Base-by-base conservation (phyloP, 163 green algal genomes). In the Scenedesmus sp. region DNA sequence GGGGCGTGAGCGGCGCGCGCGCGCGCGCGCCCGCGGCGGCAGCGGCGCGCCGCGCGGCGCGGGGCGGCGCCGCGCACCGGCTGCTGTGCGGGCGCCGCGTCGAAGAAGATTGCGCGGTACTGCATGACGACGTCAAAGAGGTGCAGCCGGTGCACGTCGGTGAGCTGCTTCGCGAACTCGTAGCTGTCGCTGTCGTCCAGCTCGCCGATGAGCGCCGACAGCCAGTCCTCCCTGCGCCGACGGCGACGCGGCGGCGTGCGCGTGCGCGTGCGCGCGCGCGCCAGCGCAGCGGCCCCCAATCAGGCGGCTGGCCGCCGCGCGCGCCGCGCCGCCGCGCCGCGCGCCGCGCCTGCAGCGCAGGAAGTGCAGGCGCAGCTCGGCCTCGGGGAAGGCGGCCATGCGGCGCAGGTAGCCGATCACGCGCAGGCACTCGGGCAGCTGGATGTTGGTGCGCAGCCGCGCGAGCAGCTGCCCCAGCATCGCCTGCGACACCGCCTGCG, bases 91-190 rank as follows among this genome's bases (percentile, higher is more conserved):
- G n/a, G n/a, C n/a, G n/a, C n/a, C n/a, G n/a, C n/a, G 34, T 95
- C 91, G 72, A 90, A 88, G 76, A 99, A 99, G 63, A 99, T 94
- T 22, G 96, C 95, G 0, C 91, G 75, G 88, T 97, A 99, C 89
- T 99, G 96, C 92, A 97, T 98, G 47, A 97, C 92, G 22, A 98
- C 90, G 75, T 99, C 96, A 78, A 98, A 98, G 9, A 98, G 81
- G 71, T 99, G 94, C 80, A 98, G 87, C 54, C 96, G 89, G 83
- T 98, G 92, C 76, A 92, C 85, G 76, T 99, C 87, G 78, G 93
- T 95, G 17, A 95, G 78, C 39, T 89, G 87, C 88, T 98, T 98
- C 1, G 98, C 69, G 67, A 93, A 95, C 67, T 98, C 95, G 83
- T 98, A 98, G 0, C 87, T 57, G 74, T 88, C 74, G 24, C 44